A percentile compares a stretch with the other conserved stretches of the same genome.
phyloP scores from a whole-genome alignment of 352 stramenopile species.

The Globisporangium splendens region DNA sequence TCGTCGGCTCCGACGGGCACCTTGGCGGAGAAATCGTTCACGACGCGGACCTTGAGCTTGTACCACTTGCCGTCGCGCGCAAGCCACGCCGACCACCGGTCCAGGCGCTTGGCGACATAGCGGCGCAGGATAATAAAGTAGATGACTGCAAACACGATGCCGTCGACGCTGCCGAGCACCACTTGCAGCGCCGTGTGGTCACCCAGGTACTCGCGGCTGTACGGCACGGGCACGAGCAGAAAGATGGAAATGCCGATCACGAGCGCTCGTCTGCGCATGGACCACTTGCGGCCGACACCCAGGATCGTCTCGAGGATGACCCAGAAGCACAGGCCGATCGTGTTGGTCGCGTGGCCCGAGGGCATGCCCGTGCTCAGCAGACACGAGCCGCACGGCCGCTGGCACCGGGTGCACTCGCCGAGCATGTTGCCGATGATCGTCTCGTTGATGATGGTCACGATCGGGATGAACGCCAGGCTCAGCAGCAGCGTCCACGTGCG shows the following conservation, averaged over 20 bases:
- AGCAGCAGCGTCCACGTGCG: conserved; percentile 47
- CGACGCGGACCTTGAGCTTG: conserved; percentile 5
- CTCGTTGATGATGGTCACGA: conserved; percentile 37
- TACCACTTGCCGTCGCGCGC: background rate
- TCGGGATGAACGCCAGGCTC: conserved; percentile 46
- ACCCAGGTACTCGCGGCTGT: conserved; percentile 55
- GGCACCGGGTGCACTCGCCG: conserved; percentile 41
- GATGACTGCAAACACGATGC: conserved; percentile 32
- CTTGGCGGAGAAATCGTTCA: conserved; percentile 12
- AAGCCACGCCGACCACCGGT: conserved; percentile 6
- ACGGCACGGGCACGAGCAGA: conserved; percentile 47
- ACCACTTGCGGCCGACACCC: conserved; percentile 27
- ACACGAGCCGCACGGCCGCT: conserved; percentile 45
- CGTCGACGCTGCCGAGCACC: conserved; percentile 31
- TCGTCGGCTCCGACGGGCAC: too few species aligned
- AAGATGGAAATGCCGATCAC: conserved; percentile 5
- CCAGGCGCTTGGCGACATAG: conserved; percentile 20
- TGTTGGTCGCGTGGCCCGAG: conserved; percentile 48
- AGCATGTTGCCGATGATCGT: conserved; percentile 33
- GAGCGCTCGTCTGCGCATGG: too few species aligned
- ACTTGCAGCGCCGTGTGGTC: conserved; percentile 56
- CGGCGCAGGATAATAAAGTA: conserved; percentile 48
- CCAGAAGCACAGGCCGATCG: conserved; percentile 49
- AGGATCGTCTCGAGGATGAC: conserved; percentile 42
- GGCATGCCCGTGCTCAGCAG: conserved; percentile 45